Evolutionary conservation across 768 basidiomycete species (phyloP).

Genomic region (Lepiota subincarnata): DNA sequence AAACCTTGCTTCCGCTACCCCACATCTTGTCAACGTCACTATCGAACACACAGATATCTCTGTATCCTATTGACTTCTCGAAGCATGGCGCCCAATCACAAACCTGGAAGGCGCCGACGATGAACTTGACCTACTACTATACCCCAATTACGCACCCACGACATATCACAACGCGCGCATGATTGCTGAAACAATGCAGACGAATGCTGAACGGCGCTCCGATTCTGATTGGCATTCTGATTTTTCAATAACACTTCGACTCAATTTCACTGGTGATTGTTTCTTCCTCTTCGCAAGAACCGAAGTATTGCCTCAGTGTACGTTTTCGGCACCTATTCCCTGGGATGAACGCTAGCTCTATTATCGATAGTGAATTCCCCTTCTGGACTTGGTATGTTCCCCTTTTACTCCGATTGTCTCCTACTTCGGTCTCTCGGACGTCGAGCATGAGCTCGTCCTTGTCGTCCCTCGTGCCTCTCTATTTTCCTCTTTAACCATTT

Average conservation of each 20-base stretch:
- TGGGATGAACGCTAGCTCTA: constrained; percentile 27
- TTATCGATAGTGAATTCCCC: constrained; percentile 35
- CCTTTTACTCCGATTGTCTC: constrained; percentile 35
- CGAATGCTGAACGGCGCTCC: too few species aligned
- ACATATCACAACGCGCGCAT: not conserved
- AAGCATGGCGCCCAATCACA: constrained; percentile 30
- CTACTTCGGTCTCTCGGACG: constrained; percentile 28
- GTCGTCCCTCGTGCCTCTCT: constrained; percentile 39
- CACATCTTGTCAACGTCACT: constrained; percentile 25
- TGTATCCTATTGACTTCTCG: constrained; percentile 33
- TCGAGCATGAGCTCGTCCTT: constrained; percentile 38
- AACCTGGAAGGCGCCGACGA: not conserved
- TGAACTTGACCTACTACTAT: not conserved
- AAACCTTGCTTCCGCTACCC: not conserved
- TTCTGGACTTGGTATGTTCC: constrained; percentile 29
- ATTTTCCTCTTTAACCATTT: constrained; percentile 48
- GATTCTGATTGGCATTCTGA: not conserved
- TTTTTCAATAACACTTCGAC: constrained; percentile 28
- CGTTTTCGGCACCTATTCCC: constrained; percentile 38
- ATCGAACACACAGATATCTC: constrained; percentile 35
- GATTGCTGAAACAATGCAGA: not conserved
- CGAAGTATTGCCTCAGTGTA: constrained; percentile 25
- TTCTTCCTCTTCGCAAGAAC: not conserved
- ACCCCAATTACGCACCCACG: not conserved
- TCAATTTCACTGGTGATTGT: constrained; percentile 41